These are phyloP conservation scores for Mortierella sp. DNA, from an alignment of 371 early-diverging fungal genomes.

Conservation along the genomic window DNA sequence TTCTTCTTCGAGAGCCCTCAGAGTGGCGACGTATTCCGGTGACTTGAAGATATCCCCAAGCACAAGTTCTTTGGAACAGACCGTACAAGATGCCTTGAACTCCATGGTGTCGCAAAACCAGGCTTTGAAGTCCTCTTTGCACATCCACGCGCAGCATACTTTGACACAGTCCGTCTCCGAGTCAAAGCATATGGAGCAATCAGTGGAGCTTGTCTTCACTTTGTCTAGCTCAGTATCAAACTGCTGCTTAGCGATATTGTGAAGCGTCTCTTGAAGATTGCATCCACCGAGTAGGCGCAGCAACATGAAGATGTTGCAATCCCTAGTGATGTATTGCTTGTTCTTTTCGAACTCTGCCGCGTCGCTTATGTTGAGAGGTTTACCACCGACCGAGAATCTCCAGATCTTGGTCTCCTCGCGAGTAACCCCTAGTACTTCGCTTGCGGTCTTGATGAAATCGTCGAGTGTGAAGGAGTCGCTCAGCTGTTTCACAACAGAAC, in stretches of 20 bases:
- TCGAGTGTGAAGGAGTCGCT: conserved; percentile 11
- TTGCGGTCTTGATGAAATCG: conserved; percentile 12
- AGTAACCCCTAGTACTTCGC: not conserved
- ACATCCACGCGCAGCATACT: conserved; percentile 27
- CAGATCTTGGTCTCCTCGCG: conserved; percentile 17
- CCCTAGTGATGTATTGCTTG: conserved; percentile 13
- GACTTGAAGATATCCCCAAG: no score
- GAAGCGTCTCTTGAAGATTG: conserved; percentile 14
- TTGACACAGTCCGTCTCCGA: conserved; percentile 9
- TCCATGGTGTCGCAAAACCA: no score
- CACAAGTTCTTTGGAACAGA: no score
- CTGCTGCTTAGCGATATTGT: conserved; percentile 19
- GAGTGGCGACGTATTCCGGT: no score
- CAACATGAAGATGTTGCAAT: conserved; percentile 23
- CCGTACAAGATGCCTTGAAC: no score
- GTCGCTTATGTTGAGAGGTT: conserved; percentile 13
- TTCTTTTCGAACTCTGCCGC: conserved; percentile 5
- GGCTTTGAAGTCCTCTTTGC: no score
- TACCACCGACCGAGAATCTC: conserved; percentile 18
- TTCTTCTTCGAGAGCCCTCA: no score
- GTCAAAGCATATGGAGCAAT: conserved; percentile 29
- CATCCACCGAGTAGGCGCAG: conserved; percentile 27
- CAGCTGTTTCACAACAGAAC: not conserved
- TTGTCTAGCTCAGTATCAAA: conserved; percentile 17
- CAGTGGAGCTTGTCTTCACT: conserved; percentile 1